Base-by-base conservation (phyloP, 345 rosid genomes). In the Melaleuca quinquenervia region DNA sequence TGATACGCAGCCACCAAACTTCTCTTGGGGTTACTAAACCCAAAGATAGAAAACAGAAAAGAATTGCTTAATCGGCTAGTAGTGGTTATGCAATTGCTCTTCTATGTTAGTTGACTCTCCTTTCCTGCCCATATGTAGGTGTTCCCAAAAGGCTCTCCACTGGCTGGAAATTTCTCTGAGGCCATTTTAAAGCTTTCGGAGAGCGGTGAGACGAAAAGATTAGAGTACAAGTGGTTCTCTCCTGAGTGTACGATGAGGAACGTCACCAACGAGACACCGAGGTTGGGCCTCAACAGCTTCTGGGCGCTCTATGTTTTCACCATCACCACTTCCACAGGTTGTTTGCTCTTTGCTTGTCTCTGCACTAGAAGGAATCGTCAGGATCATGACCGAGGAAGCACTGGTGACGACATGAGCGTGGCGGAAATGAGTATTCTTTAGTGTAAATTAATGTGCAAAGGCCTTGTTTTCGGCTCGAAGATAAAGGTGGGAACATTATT, bases 111-210 rank as follows among this genome's bases (percentile, higher is more conserved):
- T 16, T 8, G 16, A 15, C 76, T 64, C 76, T 64, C 76, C 45
- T 32, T 64, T 45, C 8, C 76, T 64, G 0, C 49, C 11, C 52
- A 24, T 24, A 70, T 27, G 29, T 83, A 92, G 94, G 91, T 82
- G 44, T 92, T 93, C 85, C 93, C 85, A 82, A 90, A 90, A 52
- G 93, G 91, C 6, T 92, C 95, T 36, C 91, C 93, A 2, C 56
- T 91, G 52, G 87, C 91, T 18, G 36, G 53, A 11, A 93, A 93
- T 70, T 50, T 93, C 88, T 92, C 92, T 8, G 87, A 56, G 58
- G 93, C 89, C 58, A 91, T 92, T 51, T 60, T 90, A 48, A 18
- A 52, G 26, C 82, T 92, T 36, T 89, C 88, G 24, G 91, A 93
- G 83, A 58, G 88, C 1, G 92, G 93, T 50, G 74, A 45, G 20